Percentiles rank a stretch among this genome's conserved stretches.
Evolutionary conservation across 2,329 filamentous ascomycete genomes (phyloP).

Genomic region (Tolypocladium sp.): DNA sequence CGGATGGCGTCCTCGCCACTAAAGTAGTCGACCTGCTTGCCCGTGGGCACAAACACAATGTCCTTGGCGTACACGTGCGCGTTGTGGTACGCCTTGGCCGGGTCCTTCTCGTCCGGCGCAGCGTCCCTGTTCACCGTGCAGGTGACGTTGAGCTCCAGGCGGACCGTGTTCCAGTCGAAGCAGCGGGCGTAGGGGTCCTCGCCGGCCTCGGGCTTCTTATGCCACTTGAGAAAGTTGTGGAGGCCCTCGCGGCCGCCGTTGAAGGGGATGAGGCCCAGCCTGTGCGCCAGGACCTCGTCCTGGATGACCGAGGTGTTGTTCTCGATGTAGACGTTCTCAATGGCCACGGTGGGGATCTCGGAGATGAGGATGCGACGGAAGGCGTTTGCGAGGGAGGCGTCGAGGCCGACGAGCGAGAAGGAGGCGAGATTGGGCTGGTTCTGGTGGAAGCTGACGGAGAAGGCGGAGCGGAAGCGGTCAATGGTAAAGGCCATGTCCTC

Average conservation of each 20-base stretch:
- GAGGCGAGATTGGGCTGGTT: constrained; percentile 68
- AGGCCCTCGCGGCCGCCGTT: constrained; percentile 70
- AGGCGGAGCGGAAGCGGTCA: constrained; percentile 59
- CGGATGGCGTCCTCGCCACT: constrained; percentile 57
- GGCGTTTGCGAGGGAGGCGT: constrained; percentile 90
- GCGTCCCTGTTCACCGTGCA: constrained; percentile 75
- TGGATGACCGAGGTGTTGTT: constrained; percentile 98
- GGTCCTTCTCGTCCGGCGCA: constrained; percentile 65
- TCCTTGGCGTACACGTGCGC: constrained; percentile 75
- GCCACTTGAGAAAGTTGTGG: constrained; percentile 71
- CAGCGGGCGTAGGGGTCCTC: constrained; percentile 51
- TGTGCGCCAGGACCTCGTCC: constrained; percentile 88
- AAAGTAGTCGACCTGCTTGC: constrained; percentile 63
- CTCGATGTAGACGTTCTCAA: constrained; percentile 85
- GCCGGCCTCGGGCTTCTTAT: constrained; percentile 57
- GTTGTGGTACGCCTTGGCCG: constrained; percentile 75
- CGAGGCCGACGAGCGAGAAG: constrained; percentile 87
- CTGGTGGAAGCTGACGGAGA: constrained; percentile 74
- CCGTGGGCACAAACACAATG: constrained; percentile 67
- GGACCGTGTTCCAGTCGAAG: constrained; percentile 80
- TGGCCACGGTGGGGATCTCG: constrained; percentile 88
- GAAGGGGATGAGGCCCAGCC: constrained; percentile 84
- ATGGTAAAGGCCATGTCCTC: constrained; percentile 79
- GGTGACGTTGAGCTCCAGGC: constrained; percentile 65
- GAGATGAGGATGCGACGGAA: constrained; percentile 93